Base-by-base conservation (phyloP, 305 asterid genomes). In the Fraxinus floribunda region DNA sequence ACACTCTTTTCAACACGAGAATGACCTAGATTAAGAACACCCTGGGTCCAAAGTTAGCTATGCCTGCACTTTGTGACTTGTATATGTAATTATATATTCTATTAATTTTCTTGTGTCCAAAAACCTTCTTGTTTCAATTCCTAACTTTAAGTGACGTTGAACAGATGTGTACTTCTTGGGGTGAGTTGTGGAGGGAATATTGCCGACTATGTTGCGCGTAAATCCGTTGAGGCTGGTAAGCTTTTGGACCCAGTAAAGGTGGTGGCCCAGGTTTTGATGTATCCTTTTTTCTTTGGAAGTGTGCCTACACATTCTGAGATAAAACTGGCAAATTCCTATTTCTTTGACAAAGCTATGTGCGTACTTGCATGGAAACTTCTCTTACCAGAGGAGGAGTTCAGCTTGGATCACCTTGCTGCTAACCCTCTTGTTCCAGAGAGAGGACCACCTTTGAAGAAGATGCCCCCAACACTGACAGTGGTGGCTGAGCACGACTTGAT, bases 141-240 rank as follows among this genome's bases (percentile, higher is more conserved):
- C 62, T 85, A 2, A 83, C 68, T 46, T 44, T 26, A 60, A 15
- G 46, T 86, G 78, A 6, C 29, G 41, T 76, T 80, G 18, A 68
- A 77, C 98, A 96, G 99, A 83, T 96, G 98, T 83, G 97, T 96
- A 18, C 97, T 94, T 87, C 97, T 96, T 30, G 99, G 99, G 80
- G 99, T 90, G 80, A 94, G 99, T 73, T 96, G 97, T 66, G 99
- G 99, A 72, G 99, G 97, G 75, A 94, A 94, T 73, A 93, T 96
- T 74, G 98, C 98, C 26, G 91, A 94, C 62, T 89, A 89, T 38
- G 93, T 94, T 80, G 85, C 97, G 52, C 84, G 94, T 71, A 94
- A 90, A 92, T 90, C 98, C 1, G 90, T 96, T 5, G 99, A 94
- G 86, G 91, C 88, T 0, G 93, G 97, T 39, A 93, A 90, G 78